These are phyloP conservation scores for Aspergillus eucalypticola DNA, from an alignment of 2,329 filamentous ascomycete species.

Conservation along the genomic window DNA sequence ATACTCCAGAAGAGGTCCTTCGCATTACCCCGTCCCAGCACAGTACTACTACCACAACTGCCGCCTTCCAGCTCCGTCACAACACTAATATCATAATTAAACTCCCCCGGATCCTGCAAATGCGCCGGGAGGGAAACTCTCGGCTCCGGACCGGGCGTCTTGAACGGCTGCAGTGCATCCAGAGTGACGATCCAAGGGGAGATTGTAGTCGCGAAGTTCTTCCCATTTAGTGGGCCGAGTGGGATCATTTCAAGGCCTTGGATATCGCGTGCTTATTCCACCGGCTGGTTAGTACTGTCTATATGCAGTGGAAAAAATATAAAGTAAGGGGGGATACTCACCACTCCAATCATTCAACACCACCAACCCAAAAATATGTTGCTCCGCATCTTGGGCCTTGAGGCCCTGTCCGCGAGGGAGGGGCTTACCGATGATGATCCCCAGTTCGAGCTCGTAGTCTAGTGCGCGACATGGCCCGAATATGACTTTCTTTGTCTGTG, in stretches of 20 bases:
- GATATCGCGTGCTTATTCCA: conserved; percentile 49
- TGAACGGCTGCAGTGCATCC: conserved; percentile 54
- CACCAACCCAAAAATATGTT: conserved; percentile 64
- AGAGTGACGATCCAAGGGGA: conserved; percentile 64
- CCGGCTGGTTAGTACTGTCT: neutral
- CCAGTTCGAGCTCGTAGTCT: conserved; percentile 49
- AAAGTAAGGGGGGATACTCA: conserved; percentile 9
- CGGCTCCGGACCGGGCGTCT: conserved; percentile 18
- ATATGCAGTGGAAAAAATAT: neutral
- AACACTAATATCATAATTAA: conserved; percentile 27
- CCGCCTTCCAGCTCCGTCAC: conserved; percentile 18
- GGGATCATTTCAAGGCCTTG: conserved; percentile 63
- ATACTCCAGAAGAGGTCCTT: conserved; percentile 31
- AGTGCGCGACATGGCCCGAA: conserved; percentile 31
- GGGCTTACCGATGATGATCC: conserved; percentile 48
- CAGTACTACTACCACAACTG: neutral
- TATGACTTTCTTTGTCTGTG: conserved; percentile 21
- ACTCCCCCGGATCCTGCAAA: conserved; percentile 19
- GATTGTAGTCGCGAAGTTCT: conserved; percentile 61
- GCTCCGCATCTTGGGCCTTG: conserved; percentile 51
- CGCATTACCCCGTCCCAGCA: conserved; percentile 19
- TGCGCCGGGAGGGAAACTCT: conserved; percentile 17
- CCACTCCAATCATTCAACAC: conserved; percentile 62
- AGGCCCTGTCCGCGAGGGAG: conserved; percentile 40
- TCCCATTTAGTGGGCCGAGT: conserved; percentile 62